Conservation (phyloP, 352 stramenopile genomes). For the Hyaloperonospora arabidopsidis region DNA sequence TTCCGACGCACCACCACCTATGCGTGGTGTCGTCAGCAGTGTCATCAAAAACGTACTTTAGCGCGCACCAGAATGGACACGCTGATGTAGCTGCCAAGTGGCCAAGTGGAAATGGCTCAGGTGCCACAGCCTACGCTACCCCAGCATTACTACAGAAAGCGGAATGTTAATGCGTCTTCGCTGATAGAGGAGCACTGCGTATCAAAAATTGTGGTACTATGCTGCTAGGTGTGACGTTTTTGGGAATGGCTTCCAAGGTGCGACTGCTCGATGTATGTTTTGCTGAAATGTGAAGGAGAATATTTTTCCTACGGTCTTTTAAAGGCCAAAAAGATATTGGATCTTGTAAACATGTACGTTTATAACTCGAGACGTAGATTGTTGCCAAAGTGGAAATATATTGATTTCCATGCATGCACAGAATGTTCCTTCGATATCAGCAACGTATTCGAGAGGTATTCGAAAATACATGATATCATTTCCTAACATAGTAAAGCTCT, state of each 20-base stretch:
- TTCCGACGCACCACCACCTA: not conserved
- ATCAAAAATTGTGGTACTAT: not conserved
- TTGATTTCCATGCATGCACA: no score
- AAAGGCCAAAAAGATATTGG: constrained; percentile 11
- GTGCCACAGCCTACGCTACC: no score
- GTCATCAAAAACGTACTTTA: not conserved
- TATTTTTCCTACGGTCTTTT: constrained; percentile 17
- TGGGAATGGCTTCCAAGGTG: not conserved
- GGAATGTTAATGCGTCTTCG: not conserved
- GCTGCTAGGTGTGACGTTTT: not conserved
- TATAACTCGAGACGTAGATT: no score
- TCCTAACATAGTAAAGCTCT: no score
- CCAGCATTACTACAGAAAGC: not conserved
- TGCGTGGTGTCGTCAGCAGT: not conserved
- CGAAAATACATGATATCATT: no score
- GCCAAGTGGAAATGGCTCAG: no score
- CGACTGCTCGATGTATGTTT: not conserved
- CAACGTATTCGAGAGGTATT: no score
- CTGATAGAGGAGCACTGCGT: constrained; percentile 1
- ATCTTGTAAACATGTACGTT: no score
- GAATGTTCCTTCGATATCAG: no score
- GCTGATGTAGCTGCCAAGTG: no score
- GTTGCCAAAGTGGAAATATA: no score
- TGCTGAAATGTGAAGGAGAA: constrained; percentile 11
- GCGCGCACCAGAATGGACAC: not conserved